Evolutionary conservation across 2,329 filamentous ascomycete genomes (phyloP), one percentile per base, ranked within the genome.

Genomic region (Fusarium duplospermum): DNA sequence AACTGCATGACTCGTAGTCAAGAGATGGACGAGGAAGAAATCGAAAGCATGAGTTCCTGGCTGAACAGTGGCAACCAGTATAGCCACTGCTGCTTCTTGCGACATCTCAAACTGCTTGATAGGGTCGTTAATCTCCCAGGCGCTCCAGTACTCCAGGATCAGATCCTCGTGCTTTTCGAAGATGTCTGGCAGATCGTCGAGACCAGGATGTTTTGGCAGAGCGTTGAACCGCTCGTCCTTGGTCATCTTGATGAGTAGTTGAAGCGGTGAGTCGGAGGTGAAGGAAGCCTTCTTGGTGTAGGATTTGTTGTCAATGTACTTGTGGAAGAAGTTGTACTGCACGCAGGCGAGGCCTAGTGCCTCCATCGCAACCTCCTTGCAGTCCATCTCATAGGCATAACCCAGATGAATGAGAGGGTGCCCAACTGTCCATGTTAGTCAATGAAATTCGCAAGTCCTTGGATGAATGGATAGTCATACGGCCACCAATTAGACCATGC

Each of bases 341-440:
- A 86, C 84, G 10, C 88, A 86, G 0, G 91, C 87, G 70, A 98
- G 86, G 0, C 90, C 91, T 1, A 99, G 87, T 1, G 95, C 93
- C 85, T 99, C 96, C 83, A 98, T 96, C 57, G 92, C 95, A 22
- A 98, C 81, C 73, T 97, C 96, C 67, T 92, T 93, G 76, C 90
- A 96, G 71, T 93, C 90, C 77, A 98, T 87, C 84, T 99, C 96
- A 80, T 93, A 96, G 11, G 95, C 96, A 80, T 97, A 98, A n/a
- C 91, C 95, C 3, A 99, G 88, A 79, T 98, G 96, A 67, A 98
- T 96, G n/a, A 98, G 86, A 2, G 96, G 94, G 78, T 98, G 94
- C 20, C 93, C 96, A 70, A 98, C 93, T 96, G 73, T 40, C 6
- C 18, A 14, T 9, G 69, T 79, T 64, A 82, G 77, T 60, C 9